A percentile compares a stretch with the other conserved stretches of the same genome.
Evolutionary conservation across 129 eudicot genomes (phyloP).

Genomic region (Erigeron canadensis): DNA sequence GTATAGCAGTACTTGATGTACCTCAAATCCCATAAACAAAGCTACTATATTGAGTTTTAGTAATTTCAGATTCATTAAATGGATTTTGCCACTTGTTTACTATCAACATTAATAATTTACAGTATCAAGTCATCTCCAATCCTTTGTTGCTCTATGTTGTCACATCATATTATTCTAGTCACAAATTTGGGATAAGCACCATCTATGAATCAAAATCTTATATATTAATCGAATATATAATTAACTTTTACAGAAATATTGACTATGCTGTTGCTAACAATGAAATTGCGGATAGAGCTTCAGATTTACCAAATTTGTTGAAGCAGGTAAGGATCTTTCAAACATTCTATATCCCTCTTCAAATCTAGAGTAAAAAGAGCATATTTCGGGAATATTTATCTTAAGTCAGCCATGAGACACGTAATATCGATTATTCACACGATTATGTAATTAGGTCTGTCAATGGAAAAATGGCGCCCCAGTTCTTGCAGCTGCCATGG

Average conservation of each 20-base stretch:
- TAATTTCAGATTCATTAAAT: too few species aligned
- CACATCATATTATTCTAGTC: too few species aligned
- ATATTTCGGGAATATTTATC: background rate
- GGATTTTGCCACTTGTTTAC: too few species aligned
- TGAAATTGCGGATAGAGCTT: conserved; percentile 49
- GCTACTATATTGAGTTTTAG: too few species aligned
- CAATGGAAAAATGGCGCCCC: conserved; percentile 37
- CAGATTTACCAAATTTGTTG: conserved; percentile 49
- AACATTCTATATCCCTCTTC: background rate
- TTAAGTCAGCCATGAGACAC: background rate
- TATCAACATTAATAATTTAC: too few species aligned
- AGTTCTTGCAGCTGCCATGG: conserved; percentile 64
- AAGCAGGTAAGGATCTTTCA: conserved; percentile 19
- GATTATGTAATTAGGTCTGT: conserved; percentile 51
- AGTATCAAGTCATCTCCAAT: too few species aligned
- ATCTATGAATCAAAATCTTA: too few species aligned
- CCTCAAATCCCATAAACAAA: too few species aligned
- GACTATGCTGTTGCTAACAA: conserved; percentile 62
- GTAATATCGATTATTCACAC: conserved; percentile 17
- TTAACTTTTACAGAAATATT: conserved; percentile 52
- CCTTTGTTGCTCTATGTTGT: too few species aligned
- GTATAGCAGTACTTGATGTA: too few species aligned
- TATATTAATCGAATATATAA: too few species aligned
- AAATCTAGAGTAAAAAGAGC: background rate
- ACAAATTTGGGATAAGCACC: too few species aligned